A percentile compares a stretch with the other conserved stretches of the same genome.
Evolutionary conservation across 331 rosid genomes (phyloP).

Genomic region (Malus hybrid): DNA sequence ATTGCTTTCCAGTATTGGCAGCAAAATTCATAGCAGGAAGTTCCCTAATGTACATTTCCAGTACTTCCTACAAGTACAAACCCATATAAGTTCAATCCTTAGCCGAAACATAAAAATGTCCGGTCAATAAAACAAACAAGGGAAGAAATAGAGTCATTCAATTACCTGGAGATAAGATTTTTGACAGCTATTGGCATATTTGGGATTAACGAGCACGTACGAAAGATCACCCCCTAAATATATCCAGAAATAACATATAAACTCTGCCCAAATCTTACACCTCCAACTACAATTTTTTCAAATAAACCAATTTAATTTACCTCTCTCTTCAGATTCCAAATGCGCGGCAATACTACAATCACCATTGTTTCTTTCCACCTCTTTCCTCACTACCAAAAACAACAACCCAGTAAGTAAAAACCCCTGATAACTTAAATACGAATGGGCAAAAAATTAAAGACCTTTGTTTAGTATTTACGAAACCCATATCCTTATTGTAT

Average conservation of each 20-base stretch:
- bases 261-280: background rate
- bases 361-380: slow-evolving; percentile 8
- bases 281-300: background rate
- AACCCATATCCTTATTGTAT: background rate
- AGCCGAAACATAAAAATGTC: background rate
- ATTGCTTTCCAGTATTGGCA: slow-evolving; percentile 81
- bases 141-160: background rate
- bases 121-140: background rate
- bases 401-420: background rate
- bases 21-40: slow-evolving; percentile 89
- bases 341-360: slow-evolving; percentile 2
- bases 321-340: slow-evolving; percentile 17
- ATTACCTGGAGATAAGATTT: slow-evolving; percentile 65
- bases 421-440: background rate
- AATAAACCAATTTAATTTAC: slow-evolving; percentile 6
- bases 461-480: background rate
- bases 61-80: slow-evolving; percentile 50
- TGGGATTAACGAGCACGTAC: slow-evolving; percentile 66
- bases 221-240: slow-evolving; percentile 19
- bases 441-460: background rate
- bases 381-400: slow-evolving; percentile 25
- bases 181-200: slow-evolving; percentile 34
- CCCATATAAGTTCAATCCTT: slow-evolving; percentile 3
- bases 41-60: slow-evolving; percentile 59
- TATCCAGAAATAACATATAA: slow-evolving; percentile 3